Evolutionary conservation across 768 basidiomycete species (phyloP), one percentile per base, ranked within the genome.

Genomic region (Clavaria fumosa): DNA sequence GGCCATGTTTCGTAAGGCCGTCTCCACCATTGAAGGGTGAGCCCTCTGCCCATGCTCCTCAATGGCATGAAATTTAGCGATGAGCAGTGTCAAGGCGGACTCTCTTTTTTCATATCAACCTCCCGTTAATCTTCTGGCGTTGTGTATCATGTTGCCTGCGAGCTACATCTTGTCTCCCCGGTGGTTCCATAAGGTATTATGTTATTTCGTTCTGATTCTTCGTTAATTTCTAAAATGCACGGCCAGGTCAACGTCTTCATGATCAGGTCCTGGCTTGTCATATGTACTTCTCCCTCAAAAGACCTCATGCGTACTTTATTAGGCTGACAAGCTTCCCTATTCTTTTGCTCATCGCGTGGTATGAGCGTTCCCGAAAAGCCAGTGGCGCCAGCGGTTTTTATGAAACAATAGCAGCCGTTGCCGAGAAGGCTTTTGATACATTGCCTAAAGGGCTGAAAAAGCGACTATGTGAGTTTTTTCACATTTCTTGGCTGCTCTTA

Each of bases 1-100:
- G 83, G 84, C 83, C 2, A 89, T 95, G 89, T 96, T 93, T 54
- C 67, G 93, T 34, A 79, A 78, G 52, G 90, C 91, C 0, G 93
- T 96, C 2, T 76, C 78, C 2, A 96, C 91, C 0, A 77, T 99
- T 35, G 95, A 97, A 66, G 90, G 85, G 91, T 73, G 61, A 48
- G 51, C 41, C 31, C 23, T 21, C 3, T 14, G 23, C 24, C 22
- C 19, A 20, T 26, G 12, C 4, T 5, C 15, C 5, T 21, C 15
- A 15, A 19, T n/a, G 3, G 12, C 5, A 23, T 4, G 5, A 10
- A 4, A 11, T 22, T 22, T 39, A 39, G 5, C 24, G 43, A 20
- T 45, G 10, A 27, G 49, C 24, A 70, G 84, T 24, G 85, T 88
- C 35, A 86, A 89, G 50, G 85, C 83, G 19, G 90, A 96, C 53